Percentiles rank a stretch among this genome's conserved stretches.
phyloP scores from a whole-genome alignment of 2,329 filamentous ascomycete species.

The Diaporthe sp. region DNA sequence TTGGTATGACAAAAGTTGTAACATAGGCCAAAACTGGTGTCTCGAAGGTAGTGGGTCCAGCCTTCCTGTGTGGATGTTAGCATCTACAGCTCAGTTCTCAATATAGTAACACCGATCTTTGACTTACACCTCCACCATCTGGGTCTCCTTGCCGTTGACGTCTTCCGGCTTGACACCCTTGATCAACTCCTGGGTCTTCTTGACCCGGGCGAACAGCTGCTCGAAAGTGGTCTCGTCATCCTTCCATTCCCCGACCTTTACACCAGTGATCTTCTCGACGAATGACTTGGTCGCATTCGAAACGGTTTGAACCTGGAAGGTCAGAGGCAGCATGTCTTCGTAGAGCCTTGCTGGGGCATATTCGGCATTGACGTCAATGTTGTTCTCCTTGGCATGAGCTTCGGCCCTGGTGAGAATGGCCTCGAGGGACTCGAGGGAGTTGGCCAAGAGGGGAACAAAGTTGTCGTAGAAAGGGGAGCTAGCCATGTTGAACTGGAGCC shows the following conservation, averaged over 20 bases:
- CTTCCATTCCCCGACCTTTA: constrained; percentile 43
- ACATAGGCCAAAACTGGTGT: constrained; percentile 56
- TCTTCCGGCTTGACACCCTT: constrained; percentile 45
- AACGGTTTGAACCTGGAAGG: constrained; percentile 52
- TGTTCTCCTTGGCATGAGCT: constrained; percentile 47
- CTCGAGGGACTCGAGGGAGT: constrained; percentile 46
- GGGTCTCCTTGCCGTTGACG: constrained; percentile 46
- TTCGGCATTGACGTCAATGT: constrained; percentile 43
- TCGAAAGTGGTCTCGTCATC: constrained; percentile 52
- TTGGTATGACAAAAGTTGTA: constrained; percentile 62
- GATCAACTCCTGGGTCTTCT: constrained; percentile 50
- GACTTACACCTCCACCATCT: constrained; percentile 47
- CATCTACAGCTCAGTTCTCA: neutral
- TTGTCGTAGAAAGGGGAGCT: constrained; percentile 49
- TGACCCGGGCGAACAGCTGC: constrained; percentile 48
- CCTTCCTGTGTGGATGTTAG: neutral
- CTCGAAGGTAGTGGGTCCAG: neutral
- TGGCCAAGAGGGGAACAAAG: constrained; percentile 46
- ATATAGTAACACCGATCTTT: accelerated
- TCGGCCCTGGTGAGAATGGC: constrained; percentile 50
- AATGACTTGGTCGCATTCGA: constrained; percentile 49
- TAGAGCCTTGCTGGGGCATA: constrained; percentile 46
- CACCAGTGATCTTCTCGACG: constrained; percentile 47
- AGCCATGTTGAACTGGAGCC: constrained; percentile 44
- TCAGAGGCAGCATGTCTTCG: constrained; percentile 54